These are phyloP conservation scores for Cornus controversa DNA, from an alignment of 148 eudicot species.

Conservation along the genomic window DNA sequence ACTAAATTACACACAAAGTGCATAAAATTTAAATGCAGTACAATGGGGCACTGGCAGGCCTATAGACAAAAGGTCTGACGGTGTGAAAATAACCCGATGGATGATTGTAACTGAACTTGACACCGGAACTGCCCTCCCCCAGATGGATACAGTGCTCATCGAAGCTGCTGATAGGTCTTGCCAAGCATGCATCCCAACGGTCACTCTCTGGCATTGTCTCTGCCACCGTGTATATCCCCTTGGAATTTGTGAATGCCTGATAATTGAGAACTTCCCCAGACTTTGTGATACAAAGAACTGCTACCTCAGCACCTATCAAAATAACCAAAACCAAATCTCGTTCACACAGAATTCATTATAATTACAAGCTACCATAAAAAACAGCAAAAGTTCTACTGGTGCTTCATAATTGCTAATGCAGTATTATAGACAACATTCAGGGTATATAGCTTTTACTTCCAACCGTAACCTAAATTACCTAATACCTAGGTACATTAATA, in stretches of 20 bases:
- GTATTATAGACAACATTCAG: background rate
- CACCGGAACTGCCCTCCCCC: constrained; percentile 59
- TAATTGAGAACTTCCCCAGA: constrained; percentile 93
- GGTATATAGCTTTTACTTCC: background rate
- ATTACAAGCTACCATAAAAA: background rate
- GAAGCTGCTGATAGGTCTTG: constrained; percentile 95
- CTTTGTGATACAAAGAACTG: constrained; percentile 97
- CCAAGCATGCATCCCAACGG: constrained; percentile 91
- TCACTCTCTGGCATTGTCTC: constrained; percentile 98
- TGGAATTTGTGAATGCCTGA: constrained; percentile 88
- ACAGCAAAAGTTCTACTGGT: background rate
- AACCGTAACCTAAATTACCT: too few relatives aligned
- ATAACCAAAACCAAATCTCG: background rate
- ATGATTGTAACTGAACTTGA: constrained; percentile 73
- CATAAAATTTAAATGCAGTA: constrained; percentile 48
- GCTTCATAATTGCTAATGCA: background rate
- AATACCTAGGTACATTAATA: background rate
- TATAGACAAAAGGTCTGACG: constrained; percentile 83
- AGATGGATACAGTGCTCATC: constrained; percentile 74
- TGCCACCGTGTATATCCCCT: constrained; percentile 84
- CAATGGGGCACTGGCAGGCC: constrained; percentile 44
- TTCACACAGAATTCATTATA: background rate
- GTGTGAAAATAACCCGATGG: constrained; percentile 74
- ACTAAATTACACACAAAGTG: background rate
- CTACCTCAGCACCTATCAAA: constrained; percentile 96